Percentiles rank a stretch among this genome's conserved stretches.
phyloP scores from a whole-genome alignment of 257 asterid species.

The Mentha longifolia region DNA sequence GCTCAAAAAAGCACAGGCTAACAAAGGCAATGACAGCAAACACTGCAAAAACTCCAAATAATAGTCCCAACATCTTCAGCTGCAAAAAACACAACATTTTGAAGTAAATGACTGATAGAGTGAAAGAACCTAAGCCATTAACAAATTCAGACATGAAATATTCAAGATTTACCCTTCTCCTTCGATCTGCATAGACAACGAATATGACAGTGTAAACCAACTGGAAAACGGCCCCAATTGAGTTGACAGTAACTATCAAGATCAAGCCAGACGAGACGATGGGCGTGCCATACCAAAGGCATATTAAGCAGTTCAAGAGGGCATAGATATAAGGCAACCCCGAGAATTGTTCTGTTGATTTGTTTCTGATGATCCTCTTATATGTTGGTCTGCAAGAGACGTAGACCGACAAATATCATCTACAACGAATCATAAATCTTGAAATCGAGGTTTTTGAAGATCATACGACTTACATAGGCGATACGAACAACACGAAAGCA shows the following conservation, averaged over 20 bases:
- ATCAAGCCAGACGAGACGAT: conserved; percentile 66
- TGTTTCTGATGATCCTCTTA: conserved; percentile 60
- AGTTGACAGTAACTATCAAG: conserved; percentile 74
- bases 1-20: conserved; percentile 64
- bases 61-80: conserved; percentile 54
- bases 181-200: conserved; percentile 55
- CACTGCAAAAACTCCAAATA: conserved; percentile 53
- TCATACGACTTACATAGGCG: conserved; percentile 76
- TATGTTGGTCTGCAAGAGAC: conserved; percentile 73
- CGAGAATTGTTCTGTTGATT: conserved; percentile 85
- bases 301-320: conserved; percentile 79
- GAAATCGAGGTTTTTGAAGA: not conserved
- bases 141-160: not conserved
- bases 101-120: not conserved
- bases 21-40: conserved; percentile 50
- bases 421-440: not conserved
- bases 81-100: conserved; percentile 30
- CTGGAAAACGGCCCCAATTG: conserved; percentile 77
- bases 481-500: conserved; percentile 76
- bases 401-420: not conserved
- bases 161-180: conserved; percentile 49
- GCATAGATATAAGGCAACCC: conserved; percentile 84
- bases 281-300: conserved; percentile 90
- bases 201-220: conserved; percentile 60
- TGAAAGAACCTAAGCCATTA: not conserved